These are phyloP conservation scores for Aspergillus bombycis DNA, from an alignment of 2,329 filamentous ascomycete species.

Conservation along the genomic window DNA sequence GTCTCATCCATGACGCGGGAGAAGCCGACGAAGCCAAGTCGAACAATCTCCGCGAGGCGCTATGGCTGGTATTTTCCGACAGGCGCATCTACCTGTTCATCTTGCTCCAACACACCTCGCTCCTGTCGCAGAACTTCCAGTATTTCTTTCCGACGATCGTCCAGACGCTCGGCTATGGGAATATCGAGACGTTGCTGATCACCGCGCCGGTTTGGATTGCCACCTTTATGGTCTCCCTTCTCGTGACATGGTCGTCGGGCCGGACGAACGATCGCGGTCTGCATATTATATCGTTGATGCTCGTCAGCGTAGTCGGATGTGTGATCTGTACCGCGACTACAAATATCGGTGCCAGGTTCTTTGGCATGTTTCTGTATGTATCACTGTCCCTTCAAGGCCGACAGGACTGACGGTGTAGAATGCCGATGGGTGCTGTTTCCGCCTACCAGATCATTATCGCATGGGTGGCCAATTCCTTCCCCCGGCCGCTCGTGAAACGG, in stretches of 20 bases:
- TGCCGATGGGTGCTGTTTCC: conserved; percentile 58
- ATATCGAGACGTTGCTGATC: conserved; percentile 51
- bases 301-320: conserved; percentile 57
- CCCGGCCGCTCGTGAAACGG: conserved; percentile 49
- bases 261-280: conserved; percentile 59
- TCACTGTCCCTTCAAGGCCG: not conserved
- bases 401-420: conserved; percentile 24
- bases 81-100: conserved; percentile 46
- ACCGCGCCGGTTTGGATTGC: conserved; percentile 59
- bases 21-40: conserved; percentile 47
- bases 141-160: conserved; percentile 70
- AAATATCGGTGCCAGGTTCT: conserved; percentile 57
- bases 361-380: conserved; percentile 61
- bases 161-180: conserved; percentile 60
- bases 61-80: conserved; percentile 41
- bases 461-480: conserved; percentile 48
- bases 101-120: conserved; percentile 52
- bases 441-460: conserved; percentile 49
- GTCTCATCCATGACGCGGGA: conserved; percentile 54
- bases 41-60: conserved; percentile 48
- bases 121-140: conserved; percentile 60
- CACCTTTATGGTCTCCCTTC: conserved; percentile 57
- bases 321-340: conserved; percentile 58
- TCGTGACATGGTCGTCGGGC: conserved; percentile 59
- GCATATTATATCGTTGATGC: conserved; percentile 59